Conservation (phyloP, 148 eudicot species). For the Rhododendron griersonianum region DNA sequence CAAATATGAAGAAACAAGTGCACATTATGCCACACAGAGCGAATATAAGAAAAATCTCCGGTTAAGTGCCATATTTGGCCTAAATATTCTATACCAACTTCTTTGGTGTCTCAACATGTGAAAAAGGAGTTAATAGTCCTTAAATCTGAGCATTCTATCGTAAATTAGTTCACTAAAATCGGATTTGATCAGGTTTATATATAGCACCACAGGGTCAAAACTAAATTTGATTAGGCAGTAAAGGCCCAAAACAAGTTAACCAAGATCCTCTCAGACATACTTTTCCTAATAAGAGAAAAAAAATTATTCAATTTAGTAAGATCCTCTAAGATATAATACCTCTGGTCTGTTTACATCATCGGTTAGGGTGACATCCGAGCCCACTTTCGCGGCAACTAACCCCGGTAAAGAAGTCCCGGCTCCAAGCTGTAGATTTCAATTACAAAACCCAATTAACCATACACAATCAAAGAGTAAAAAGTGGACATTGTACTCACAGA, state of each 20-base stretch:
- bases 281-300: too few relatives aligned
- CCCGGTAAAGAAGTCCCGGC: slow-evolving; percentile 98
- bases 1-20: background rate
- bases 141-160: background rate
- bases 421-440: slow-evolving; percentile 56
- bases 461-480: background rate
- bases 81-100: background rate
- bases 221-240: background rate
- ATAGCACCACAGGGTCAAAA: background rate
- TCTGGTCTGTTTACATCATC: slow-evolving; percentile 59
- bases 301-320: too few relatives aligned
- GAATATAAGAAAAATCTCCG: background rate
- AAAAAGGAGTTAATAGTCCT: background rate
- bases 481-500: background rate
- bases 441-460: background rate
- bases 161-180: background rate
- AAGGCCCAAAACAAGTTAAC: background rate
- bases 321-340: slow-evolving; percentile 29
- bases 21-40: too few relatives aligned
- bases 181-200: background rate
- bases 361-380: slow-evolving; percentile 79
- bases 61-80: background rate
- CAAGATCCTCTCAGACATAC: too few relatives aligned
- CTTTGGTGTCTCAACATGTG: background rate
- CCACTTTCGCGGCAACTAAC: slow-evolving; percentile 86